Evolutionary conservation across 1,139 yeast genomes (phyloP).

Genomic region (Suhomyces choctaworum): DNA sequence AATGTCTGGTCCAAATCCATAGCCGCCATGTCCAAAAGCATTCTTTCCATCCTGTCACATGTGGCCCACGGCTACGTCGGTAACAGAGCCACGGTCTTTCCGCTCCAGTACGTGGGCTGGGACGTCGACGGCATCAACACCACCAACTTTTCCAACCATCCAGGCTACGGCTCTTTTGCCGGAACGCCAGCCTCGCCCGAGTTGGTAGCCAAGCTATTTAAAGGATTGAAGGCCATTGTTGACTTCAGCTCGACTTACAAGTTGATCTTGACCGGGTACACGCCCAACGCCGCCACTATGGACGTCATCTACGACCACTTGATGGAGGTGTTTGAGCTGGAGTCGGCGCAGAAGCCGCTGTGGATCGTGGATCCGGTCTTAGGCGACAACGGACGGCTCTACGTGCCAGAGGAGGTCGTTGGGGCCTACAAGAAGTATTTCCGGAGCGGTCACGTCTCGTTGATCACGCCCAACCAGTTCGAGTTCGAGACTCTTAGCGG

Average conservation of each 20-base stretch:
- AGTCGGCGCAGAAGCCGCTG: neutral
- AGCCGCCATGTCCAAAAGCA: slow-evolving; percentile 10
- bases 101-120: slow-evolving; percentile 78
- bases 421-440: slow-evolving; percentile 31
- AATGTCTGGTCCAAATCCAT: neutral
- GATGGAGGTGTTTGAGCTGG: slow-evolving; percentile 13
- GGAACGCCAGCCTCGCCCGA: slow-evolving; percentile 21
- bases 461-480: slow-evolving; percentile 44
- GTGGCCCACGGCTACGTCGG: slow-evolving; percentile 67
- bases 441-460: slow-evolving; percentile 29
- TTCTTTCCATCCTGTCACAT: slow-evolving; percentile 63
- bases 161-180: slow-evolving; percentile 64
- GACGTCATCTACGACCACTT: slow-evolving; percentile 47
- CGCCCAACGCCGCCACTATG: slow-evolving; percentile 59
- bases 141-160: slow-evolving; percentile 79
- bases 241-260: slow-evolving; percentile 43
- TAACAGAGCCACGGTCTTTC: slow-evolving; percentile 52
- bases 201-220: slow-evolving; percentile 22
- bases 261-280: slow-evolving; percentile 71
- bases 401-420: slow-evolving; percentile 36
- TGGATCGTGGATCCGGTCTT: slow-evolving; percentile 45
- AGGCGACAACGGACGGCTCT: slow-evolving; percentile 42
- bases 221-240: slow-evolving; percentile 27
- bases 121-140: slow-evolving; percentile 81
- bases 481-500: slow-evolving; percentile 39